Base-by-base conservation (phyloP, 768 basidiomycete species). In the Mycena latifolia region DNA sequence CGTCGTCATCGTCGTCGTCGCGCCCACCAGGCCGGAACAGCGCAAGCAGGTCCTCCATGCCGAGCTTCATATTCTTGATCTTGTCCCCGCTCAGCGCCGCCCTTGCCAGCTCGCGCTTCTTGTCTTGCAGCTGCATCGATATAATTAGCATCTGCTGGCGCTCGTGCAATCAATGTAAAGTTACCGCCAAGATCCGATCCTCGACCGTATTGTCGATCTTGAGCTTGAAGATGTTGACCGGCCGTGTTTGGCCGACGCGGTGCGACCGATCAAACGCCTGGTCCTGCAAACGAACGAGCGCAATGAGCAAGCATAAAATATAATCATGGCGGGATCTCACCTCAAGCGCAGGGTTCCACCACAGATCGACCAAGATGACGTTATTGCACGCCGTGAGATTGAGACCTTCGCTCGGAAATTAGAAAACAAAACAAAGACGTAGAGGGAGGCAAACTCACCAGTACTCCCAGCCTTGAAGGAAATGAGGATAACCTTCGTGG, bases 381-480 rank as follows among this genome's bases (percentile, higher is more conserved):
- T 97, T 94, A 76, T 96, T 97, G 78, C 96, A 98, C 39, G 89
- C 91, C 0, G 95, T 95, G 72, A 98, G 75, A 75, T 98, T 98
- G 48, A 98, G 86, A 53, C 95, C 95, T 89, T 69, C 47, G 24
- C n/a, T n/a, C n/a, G n/a, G n/a, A n/a, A n/a, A n/a, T n/a, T n/a
- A n/a, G n/a, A n/a, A n/a, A n/a, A n/a, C n/a, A n/a, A n/a, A n/a
- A n/a, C n/a, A n/a, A n/a, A n/a, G n/a, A n/a, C n/a, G n/a, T n/a
- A n/a, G n/a, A n/a, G n/a, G n/a, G n/a, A n/a, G n/a, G n/a, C n/a
- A 71, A 93, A 35, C 33, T 6, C 33, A 35, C 94, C 94, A n/a
- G 92, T 95, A 73, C 93, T 93, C 5, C 96, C 96, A 29, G 96
- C 95, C 77, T 96, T 98, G 87, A 98, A 96, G 0, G 95, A 98